Percentiles rank a stretch among this genome's conserved stretches.
phyloP scores from a whole-genome alignment of 2,329 filamentous ascomycete genomes.

The Chaetomium sp. region DNA sequence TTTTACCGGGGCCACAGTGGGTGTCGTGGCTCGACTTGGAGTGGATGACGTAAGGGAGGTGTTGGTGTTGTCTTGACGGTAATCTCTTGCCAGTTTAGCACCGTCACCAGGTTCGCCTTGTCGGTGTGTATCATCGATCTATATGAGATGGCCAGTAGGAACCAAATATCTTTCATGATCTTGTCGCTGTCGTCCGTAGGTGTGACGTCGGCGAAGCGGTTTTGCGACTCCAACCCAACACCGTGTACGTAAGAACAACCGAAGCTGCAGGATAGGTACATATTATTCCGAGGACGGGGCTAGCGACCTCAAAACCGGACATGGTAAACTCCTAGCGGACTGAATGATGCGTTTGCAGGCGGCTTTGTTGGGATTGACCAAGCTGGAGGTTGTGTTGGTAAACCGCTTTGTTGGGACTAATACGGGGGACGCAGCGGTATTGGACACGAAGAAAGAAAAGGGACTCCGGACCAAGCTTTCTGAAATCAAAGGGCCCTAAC shows the following conservation, averaged over 20 bases:
- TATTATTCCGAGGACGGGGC: not conserved
- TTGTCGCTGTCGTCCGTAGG: slow-evolving; percentile 30
- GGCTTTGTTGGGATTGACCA: too few species aligned
- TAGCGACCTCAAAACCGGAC: not conserved
- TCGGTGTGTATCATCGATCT: not conserved
- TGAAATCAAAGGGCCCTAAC: too few species aligned
- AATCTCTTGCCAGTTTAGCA: not conserved
- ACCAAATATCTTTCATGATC: slow-evolving; percentile 19
- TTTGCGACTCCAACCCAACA: slow-evolving; percentile 30
- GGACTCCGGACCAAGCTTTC: too few species aligned
- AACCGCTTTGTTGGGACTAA: too few species aligned
- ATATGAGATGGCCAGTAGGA: not conserved
- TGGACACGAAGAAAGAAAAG: too few species aligned
- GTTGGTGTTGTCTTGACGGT: not conserved
- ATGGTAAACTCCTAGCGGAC: not conserved
- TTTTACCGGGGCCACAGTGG: not conserved
- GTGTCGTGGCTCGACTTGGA: not conserved
- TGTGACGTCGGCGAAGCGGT: slow-evolving; percentile 21
- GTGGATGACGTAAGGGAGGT: not conserved
- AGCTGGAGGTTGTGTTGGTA: too few species aligned
- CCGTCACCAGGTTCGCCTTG: not conserved
- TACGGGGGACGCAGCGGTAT: too few species aligned
- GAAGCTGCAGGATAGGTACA: slow-evolving; percentile 32
- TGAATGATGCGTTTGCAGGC: not conserved
- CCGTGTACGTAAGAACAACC: slow-evolving; percentile 31